Base-by-base conservation (phyloP, 2,329 filamentous ascomycete genomes). In the Aspergillus ochraceoroseus region DNA sequence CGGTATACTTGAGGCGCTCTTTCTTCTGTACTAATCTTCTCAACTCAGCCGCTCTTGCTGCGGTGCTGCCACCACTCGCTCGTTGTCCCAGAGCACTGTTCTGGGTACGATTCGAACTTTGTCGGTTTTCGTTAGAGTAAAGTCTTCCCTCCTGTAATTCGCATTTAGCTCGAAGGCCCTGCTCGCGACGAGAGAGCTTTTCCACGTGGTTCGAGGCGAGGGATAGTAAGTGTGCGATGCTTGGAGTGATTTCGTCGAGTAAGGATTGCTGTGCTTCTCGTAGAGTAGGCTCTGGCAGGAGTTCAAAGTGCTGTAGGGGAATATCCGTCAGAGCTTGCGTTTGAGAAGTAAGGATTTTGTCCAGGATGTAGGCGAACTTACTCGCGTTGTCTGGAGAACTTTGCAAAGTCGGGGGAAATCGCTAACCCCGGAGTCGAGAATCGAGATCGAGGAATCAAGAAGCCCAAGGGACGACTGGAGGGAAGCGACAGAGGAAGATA, bases 261-360 rank as follows among this genome's bases (percentile, higher is more conserved):
- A 95, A 79, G 3, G 87, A 82, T 51, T 85, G 75, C 65, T 95
- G 89, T 20, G 89, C 89, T 48, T 83, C 77, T 46, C 82, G 81
- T 30, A 95, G 79, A 36, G 85, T 85, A 8, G 84, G 79, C 61
- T 94, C 87, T 11, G 88, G 86, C 53, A 95, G 85, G 28, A 95
- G 80, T 64, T 95, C 89, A 67, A 94, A 95, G 69, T 95, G 89
- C 83, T 94, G 54, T 41, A 31, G n/a, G n/a, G n/a, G n/a, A n/a
- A n/a, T n/a, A n/a, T n/a, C n/a, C n/a, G n/a, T n/a, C n/a, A n/a
- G n/a, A n/a, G n/a, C n/a, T n/a, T n/a, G n/a, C n/a, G 13, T 18
- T 34, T 34, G 36, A 33, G 29, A n/a, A 44, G 17, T 19, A 5
- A 9, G 20, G 5, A 22, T 22, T 9, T 22, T 5, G 20, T 5